phyloP scores from a whole-genome alignment of 2,329 filamentous ascomycete genomes.

The Canariomyces notabilis region DNA sequence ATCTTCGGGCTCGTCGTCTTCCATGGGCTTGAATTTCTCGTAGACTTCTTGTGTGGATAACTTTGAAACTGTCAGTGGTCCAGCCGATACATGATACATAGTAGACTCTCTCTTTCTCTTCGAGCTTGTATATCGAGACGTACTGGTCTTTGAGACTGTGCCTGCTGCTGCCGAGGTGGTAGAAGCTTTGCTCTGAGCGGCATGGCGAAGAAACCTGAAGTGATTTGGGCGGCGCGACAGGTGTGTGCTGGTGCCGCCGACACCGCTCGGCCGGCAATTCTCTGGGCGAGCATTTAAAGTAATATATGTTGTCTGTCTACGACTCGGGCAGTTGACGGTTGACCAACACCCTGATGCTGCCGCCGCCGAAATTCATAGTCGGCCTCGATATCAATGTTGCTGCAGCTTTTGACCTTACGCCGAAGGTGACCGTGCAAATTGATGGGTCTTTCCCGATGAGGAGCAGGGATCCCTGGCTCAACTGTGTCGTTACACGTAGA shows the following conservation, averaged over 20 bases:
- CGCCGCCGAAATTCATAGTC: constrained; percentile 9
- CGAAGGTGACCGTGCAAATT: constrained; percentile 19
- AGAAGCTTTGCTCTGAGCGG: constrained; percentile 73
- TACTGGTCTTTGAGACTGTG: constrained; percentile 14
- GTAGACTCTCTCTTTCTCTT: too few species aligned
- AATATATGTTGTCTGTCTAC: constrained; percentile 1
- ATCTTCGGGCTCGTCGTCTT: constrained; percentile 75
- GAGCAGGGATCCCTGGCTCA: constrained; percentile 6
- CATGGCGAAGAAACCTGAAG: constrained; percentile 51
- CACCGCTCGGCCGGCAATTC: constrained; percentile 50
- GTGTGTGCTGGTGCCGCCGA: constrained; percentile 41
- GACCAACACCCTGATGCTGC: constrained; percentile 12
- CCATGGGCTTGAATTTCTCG: constrained; percentile 47
- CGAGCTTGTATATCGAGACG: too few species aligned
- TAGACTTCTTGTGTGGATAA: constrained; percentile 33
- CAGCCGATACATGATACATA: not conserved
- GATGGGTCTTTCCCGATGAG: not conserved
- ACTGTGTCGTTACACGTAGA: constrained; percentile 9
- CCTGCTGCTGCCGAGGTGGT: constrained; percentile 49
- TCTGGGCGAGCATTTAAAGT: constrained; percentile 49
- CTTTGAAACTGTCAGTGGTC: constrained; percentile 27
- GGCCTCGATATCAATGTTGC: too few species aligned
- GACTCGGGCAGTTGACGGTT: constrained; percentile 13
- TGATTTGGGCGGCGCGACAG: constrained; percentile 33
- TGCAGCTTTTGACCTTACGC: constrained; percentile 20